These are phyloP conservation scores for Plantago major DNA, from an alignment of 257 asterid genomes.

Conservation along the genomic window DNA sequence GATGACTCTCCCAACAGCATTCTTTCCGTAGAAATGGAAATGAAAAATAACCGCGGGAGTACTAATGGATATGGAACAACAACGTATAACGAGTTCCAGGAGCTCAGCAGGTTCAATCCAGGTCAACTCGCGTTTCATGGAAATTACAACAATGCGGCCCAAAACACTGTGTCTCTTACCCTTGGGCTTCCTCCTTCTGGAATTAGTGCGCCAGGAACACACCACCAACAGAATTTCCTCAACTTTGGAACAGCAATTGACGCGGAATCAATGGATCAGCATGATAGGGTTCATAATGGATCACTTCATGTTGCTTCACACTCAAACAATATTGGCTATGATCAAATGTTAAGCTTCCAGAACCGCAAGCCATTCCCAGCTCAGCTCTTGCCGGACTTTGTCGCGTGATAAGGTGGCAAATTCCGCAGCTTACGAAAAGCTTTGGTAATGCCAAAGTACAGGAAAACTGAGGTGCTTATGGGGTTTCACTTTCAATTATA, in stretches of 20 bases:
- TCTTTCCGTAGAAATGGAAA: conserved; percentile 33
- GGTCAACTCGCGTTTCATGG: conserved; percentile 24
- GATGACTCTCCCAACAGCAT: conserved; percentile 31
- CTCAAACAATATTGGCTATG: conserved; percentile 32
- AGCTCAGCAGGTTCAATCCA: conserved; percentile 17
- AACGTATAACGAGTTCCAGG: conserved; percentile 15
- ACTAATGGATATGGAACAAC: conserved; percentile 4
- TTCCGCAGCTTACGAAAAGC: neutral
- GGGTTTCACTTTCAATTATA: neutral
- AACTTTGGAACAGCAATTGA: conserved; percentile 34
- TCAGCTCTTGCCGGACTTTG: conserved; percentile 53
- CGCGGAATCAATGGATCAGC: conserved; percentile 14
- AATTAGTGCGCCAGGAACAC: conserved; percentile 18
- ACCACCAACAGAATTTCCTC: conserved; percentile 37
- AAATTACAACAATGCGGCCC: conserved; percentile 12
- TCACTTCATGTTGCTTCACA: conserved; percentile 9
- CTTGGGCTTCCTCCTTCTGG: conserved; percentile 56
- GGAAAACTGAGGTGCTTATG: neutral
- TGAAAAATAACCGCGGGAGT: conserved; percentile 11
- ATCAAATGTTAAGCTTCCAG: conserved; percentile 54
- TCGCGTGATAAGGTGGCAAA: conserved; percentile 33
- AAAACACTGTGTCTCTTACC: conserved; percentile 26
- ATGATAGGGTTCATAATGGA: neutral
- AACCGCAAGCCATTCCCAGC: conserved; percentile 47
- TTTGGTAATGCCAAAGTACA: neutral